A percentile compares a stretch with the other conserved stretches of the same genome.
These are phyloP conservation scores for Benincasa hispida DNA, from an alignment of 306 rosid genomes.

Conservation along the genomic window DNA sequence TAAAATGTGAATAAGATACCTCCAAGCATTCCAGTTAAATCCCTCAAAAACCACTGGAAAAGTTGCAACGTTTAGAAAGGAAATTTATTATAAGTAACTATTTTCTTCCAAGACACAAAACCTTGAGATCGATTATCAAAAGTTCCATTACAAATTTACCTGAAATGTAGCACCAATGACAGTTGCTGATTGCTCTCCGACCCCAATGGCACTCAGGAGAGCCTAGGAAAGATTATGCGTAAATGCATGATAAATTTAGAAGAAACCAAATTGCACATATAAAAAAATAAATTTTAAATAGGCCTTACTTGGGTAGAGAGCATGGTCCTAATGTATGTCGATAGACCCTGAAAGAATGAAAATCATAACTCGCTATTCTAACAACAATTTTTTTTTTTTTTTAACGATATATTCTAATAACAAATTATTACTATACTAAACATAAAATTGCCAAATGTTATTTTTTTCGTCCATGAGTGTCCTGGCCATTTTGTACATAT, in stretches of 20 bases:
- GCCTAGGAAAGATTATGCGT: slow-evolving; percentile 34
- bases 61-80: slow-evolving; percentile 14
- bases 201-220: slow-evolving; percentile 89
- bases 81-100: neutral
- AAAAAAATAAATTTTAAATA: neutral
- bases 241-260: neutral
- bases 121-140: neutral
- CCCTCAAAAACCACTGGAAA: slow-evolving; percentile 98
- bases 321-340: slow-evolving; percentile 90
- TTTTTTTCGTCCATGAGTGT: neutral
- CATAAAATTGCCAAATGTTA: neutral
- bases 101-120: slow-evolving; percentile 14
- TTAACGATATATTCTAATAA: too few relatives aligned
- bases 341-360: slow-evolving; percentile 51
- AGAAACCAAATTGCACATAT: neutral
- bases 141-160: slow-evolving; percentile 28
- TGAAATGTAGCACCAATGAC: slow-evolving; percentile 96
- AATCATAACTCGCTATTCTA: neutral
- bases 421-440: neutral
- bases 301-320: slow-evolving; percentile 86
- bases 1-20: slow-evolving; percentile 91
- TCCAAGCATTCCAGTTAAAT: slow-evolving; percentile 95
- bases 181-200: slow-evolving; percentile 94
- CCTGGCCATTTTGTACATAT: neutral
- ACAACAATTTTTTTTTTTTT: too few relatives aligned